These are phyloP conservation scores for Lodderomyces beijingensis DNA, from an alignment of 1,139 yeast species.

Conservation along the genomic window DNA sequence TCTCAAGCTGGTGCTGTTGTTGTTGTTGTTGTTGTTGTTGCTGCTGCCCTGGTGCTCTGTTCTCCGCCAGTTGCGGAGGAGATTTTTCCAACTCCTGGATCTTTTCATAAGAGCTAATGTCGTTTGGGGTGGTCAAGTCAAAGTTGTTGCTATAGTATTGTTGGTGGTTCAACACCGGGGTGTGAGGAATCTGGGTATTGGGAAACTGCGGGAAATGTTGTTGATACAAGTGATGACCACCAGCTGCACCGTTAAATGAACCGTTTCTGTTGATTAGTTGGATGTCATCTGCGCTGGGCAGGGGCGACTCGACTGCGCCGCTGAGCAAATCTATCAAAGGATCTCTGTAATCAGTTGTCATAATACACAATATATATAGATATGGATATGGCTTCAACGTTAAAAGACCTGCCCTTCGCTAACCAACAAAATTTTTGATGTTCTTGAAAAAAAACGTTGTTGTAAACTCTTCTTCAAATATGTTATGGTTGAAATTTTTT, in stretches of 20 bases:
- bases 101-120: slow-evolving; percentile 4
- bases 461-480: no score
- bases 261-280: slow-evolving; percentile 28
- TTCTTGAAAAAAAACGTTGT: no score
- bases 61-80: no score
- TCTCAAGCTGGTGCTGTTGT: slow-evolving; percentile 4
- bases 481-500: no score
- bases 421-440: no score
- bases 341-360: slow-evolving; percentile 10
- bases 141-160: slow-evolving; percentile 8
- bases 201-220: slow-evolving; percentile 3
- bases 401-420: no score
- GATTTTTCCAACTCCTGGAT: slow-evolving; percentile 8
- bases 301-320: slow-evolving; percentile 4
- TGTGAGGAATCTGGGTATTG: slow-evolving; percentile 6
- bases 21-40: slow-evolving; percentile 1
- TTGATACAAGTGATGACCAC: slow-evolving; percentile 8
- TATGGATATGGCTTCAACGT: no score
- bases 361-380: no score
- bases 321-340: slow-evolving; percentile 9
- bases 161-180: slow-evolving; percentile 13
- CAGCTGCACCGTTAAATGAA: slow-evolving; percentile 7
- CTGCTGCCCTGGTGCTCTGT: slow-evolving; percentile 3
- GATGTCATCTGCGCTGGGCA: slow-evolving; percentile 20
- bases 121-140: slow-evolving; percentile 3